phyloP scores from a whole-genome alignment of 2,329 filamentous ascomycete genomes.

The Emergomyces africanus region DNA sequence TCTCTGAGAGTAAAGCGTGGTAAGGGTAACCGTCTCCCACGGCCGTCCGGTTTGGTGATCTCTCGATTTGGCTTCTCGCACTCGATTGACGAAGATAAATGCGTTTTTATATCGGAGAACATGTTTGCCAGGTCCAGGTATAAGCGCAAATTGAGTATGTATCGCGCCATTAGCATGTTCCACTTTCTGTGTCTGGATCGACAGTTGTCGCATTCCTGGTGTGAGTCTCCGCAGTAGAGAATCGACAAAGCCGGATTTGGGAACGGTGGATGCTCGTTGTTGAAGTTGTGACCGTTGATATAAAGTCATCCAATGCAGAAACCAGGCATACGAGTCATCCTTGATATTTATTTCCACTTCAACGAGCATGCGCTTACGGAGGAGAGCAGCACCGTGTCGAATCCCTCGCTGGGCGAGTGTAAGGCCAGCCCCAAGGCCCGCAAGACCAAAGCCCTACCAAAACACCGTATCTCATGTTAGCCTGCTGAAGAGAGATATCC shows the following conservation, averaged over 20 bases:
- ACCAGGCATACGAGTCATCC: constrained; percentile 87
- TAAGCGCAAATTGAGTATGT: constrained; percentile 70
- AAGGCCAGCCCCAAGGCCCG: constrained; percentile 69
- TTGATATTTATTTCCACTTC: constrained; percentile 93
- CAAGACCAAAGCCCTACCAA: constrained; percentile 70
- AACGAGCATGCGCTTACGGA: constrained; percentile 77
- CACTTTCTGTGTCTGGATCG: constrained; percentile 51
- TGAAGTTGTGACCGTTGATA: constrained; percentile 55
- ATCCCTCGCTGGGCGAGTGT: constrained; percentile 69
- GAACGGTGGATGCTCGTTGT: constrained; percentile 30
- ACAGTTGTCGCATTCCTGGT: constrained; percentile 49
- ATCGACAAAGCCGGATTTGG: constrained; percentile 36
- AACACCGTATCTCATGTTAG: constrained; percentile 1
- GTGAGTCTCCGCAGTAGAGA: constrained; percentile 45
- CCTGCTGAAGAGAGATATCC: background rate
- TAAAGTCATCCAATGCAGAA: constrained; percentile 85
- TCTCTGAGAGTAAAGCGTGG: constrained; percentile 78
- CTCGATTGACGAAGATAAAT: constrained; percentile 74
- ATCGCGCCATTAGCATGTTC: constrained; percentile 54
- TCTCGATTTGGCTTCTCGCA: constrained; percentile 71
- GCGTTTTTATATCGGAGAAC: constrained; percentile 76
- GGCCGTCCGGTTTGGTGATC: constrained; percentile 72
- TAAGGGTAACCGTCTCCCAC: constrained; percentile 87
- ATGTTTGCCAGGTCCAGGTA: constrained; percentile 83
- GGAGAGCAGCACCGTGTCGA: constrained; percentile 56